Evolutionary conservation across 768 basidiomycete genomes (phyloP).

Genomic region (Candolleomyces efflorescens): DNA sequence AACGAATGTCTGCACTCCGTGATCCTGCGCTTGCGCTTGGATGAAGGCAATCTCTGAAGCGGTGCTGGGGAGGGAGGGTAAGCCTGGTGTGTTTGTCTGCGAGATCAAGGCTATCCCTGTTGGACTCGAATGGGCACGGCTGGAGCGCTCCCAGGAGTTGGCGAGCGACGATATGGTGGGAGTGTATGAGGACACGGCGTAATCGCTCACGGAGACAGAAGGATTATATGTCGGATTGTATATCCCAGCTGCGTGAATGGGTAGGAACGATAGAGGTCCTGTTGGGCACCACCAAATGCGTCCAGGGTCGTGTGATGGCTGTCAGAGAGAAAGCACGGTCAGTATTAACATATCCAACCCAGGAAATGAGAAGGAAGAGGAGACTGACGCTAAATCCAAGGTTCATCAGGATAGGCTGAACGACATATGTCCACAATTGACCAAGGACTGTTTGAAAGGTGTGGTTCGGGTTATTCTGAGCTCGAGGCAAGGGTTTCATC

Average conservation of each 20-base stretch:
- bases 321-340: background rate
- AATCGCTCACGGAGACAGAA: constrained; percentile 8
- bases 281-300: constrained; percentile 21
- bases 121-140: background rate
- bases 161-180: constrained; percentile 11
- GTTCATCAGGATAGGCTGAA: constrained; percentile 6
- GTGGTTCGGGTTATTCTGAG: background rate
- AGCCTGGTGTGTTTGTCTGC: background rate
- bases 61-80: constrained; percentile 7
- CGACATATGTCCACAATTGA: background rate
- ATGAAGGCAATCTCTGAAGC: constrained; percentile 6
- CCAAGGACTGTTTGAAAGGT: background rate
- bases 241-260: constrained; percentile 34
- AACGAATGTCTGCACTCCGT: background rate
- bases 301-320: background rate
- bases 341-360: background rate
- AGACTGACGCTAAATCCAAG: constrained; percentile 5
- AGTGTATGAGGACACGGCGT: constrained; percentile 18
- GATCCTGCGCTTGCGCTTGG: background rate
- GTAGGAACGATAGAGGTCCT: constrained; percentile 28
- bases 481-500: background rate
- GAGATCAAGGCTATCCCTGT: background rate
- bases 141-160: background rate
- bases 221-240: constrained; percentile 14
- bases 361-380: no score